Percentiles rank a stretch among this genome's conserved stretches.
Evolutionary conservation across 208 protist species (phyloP).

Genomic region (Polymyxa betae): DNA sequence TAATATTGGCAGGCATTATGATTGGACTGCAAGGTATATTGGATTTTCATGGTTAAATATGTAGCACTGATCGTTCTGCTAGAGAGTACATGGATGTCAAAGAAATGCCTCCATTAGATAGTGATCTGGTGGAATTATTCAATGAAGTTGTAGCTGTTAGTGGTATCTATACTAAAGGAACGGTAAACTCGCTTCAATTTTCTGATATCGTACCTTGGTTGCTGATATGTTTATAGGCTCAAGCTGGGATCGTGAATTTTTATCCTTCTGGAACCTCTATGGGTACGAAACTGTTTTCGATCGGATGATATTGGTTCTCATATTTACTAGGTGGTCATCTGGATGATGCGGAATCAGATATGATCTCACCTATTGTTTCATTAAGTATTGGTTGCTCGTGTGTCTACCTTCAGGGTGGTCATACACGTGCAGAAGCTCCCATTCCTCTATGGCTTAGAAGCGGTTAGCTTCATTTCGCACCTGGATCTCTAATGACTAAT

Average conservation of each 20-base stretch:
- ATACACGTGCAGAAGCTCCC: not conserved
- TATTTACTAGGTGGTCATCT: conserved; percentile 20
- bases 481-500: not conserved
- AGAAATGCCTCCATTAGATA: not conserved
- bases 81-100: conserved; percentile 13
- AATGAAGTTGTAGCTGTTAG: not conserved
- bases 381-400: conserved; percentile 20
- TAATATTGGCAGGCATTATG: conserved; percentile 25
- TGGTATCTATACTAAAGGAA: not conserved
- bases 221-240: conserved; percentile 15
- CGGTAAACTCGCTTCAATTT: not conserved
- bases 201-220: not conserved
- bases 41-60: not conserved
- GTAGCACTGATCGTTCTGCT: not conserved
- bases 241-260: conserved; percentile 46
- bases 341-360: conserved; percentile 15
- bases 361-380: not conserved
- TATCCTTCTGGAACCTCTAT: conserved; percentile 18
- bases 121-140: conserved; percentile 7
- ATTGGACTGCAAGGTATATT: conserved; percentile 32
- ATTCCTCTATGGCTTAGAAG: not conserved
- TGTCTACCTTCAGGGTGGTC: conserved; percentile 42
- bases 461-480: not conserved
- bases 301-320: not conserved
- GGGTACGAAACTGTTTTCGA: not conserved